These are phyloP conservation scores for Tetrahymena elliotti DNA, from an alignment of 73 alveolate species.

Conservation along the genomic window DNA sequence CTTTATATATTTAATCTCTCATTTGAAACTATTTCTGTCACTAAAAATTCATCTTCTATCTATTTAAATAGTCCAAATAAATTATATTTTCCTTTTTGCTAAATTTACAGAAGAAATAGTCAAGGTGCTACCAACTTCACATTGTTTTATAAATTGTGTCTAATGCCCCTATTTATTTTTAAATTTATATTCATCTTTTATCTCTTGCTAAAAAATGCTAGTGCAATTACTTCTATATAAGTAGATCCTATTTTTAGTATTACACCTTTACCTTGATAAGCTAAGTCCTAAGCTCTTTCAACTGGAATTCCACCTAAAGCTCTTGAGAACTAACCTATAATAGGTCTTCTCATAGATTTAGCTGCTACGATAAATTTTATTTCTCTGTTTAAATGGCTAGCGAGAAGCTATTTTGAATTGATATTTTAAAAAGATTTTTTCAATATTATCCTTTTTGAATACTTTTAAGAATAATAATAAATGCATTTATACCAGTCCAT, in stretches of 20 bases:
- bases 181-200: background rate
- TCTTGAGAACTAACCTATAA: conserved; percentile 66
- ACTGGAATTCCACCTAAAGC: conserved; percentile 77
- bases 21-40: conserved; percentile 46
- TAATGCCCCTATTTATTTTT: background rate
- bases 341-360: conserved; percentile 48
- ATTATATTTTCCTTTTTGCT: conserved; percentile 8
- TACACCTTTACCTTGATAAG: conserved; percentile 58
- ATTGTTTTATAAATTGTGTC: background rate
- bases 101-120: background rate
- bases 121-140: background rate
- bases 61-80: conserved; percentile 7
- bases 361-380: conserved; percentile 70
- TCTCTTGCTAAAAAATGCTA: background rate
- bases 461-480: background rate
- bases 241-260: conserved; percentile 38
- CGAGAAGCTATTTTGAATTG: conserved; percentile 48
- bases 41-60: conserved; percentile 42
- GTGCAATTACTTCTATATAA: conserved; percentile 47
- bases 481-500: conserved; percentile 59
- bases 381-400: conserved; percentile 40
- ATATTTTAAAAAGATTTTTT: background rate
- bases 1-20: conserved; percentile 18
- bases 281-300: conserved; percentile 72
- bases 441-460: background rate